Evolutionary conservation across 1,284 basidiomycete species (phyloP).

Genomic region (Neotropicomus parvogracilis): DNA sequence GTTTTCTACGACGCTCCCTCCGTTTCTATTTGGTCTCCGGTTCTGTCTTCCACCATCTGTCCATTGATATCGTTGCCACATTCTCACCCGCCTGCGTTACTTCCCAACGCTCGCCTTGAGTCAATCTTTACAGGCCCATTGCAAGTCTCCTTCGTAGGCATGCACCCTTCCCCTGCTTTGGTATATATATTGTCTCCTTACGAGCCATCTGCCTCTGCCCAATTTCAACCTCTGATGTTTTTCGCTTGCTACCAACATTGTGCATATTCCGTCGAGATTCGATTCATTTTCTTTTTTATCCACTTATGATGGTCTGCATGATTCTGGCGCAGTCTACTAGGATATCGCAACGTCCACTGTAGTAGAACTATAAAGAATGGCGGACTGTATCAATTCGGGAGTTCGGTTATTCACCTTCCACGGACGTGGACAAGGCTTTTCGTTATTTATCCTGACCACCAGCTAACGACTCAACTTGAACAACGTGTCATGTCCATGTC

Average conservation of each 20-base stretch:
- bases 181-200: constrained; percentile 37
- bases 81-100: constrained; percentile 45
- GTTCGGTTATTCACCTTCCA: constrained; percentile 1
- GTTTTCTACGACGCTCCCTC: constrained; percentile 23
- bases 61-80: constrained; percentile 47
- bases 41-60: constrained; percentile 32
- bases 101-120: constrained; percentile 47
- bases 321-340: constrained; percentile 1
- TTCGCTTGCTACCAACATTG: constrained; percentile 25
- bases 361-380: constrained; percentile 8
- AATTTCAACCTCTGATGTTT: constrained; percentile 25
- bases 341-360: background rate
- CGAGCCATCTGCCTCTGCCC: constrained; percentile 30
- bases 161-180: constrained; percentile 34
- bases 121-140: constrained; percentile 56
- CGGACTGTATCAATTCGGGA: background rate
- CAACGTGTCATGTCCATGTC: constrained; percentile 11
- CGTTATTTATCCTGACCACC: background rate
- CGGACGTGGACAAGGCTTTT: constrained; percentile 1
- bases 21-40: constrained; percentile 24
- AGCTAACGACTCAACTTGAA: background rate
- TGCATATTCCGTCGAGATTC: constrained; percentile 34
- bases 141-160: constrained; percentile 30
- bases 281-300: constrained; percentile 20
- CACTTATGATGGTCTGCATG: constrained; percentile 1